These are phyloP conservation scores for Cutaneotrichosporon cavernicola DNA, from an alignment of 1,284 basidiomycete species.

Conservation along the genomic window DNA sequence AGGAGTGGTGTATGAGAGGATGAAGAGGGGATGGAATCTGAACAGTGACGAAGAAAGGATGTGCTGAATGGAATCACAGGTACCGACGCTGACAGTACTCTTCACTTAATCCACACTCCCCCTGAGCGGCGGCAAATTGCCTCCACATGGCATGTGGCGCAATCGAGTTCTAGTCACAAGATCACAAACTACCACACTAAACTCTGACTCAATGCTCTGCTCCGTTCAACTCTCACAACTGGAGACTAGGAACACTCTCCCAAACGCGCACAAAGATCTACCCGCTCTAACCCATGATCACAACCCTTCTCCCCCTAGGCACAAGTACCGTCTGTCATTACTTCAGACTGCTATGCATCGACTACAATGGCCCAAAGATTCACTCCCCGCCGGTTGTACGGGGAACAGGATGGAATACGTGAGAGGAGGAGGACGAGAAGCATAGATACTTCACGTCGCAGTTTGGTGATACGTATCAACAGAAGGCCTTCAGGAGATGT, in stretches of 20 bases:
- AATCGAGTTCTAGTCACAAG: too few species aligned
- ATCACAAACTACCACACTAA: not conserved
- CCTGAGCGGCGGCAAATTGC: constrained; percentile 1
- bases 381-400: not conserved
- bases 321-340: not conserved
- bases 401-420: constrained; percentile 1
- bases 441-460: not conserved
- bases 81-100: not conserved
- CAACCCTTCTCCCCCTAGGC: too few species aligned
- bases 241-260: too few species aligned
- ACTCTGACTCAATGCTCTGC: not conserved
- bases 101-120: not conserved
- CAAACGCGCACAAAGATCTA: too few species aligned
- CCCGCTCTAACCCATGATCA: too few species aligned
- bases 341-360: constrained; percentile 28
- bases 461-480: not conserved
- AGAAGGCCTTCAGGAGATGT: not conserved
- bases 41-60: not conserved
- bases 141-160: constrained; percentile 3
- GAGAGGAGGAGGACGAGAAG: constrained; percentile 2
- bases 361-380: constrained; percentile 17
- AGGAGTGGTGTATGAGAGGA: not conserved
- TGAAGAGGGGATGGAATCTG: constrained; percentile 9
- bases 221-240: too few species aligned
- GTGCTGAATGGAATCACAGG: not conserved